phyloP scores from a whole-genome alignment of 2,329 filamentous ascomycete genomes.

The Dactylonectria estremocensis region DNA sequence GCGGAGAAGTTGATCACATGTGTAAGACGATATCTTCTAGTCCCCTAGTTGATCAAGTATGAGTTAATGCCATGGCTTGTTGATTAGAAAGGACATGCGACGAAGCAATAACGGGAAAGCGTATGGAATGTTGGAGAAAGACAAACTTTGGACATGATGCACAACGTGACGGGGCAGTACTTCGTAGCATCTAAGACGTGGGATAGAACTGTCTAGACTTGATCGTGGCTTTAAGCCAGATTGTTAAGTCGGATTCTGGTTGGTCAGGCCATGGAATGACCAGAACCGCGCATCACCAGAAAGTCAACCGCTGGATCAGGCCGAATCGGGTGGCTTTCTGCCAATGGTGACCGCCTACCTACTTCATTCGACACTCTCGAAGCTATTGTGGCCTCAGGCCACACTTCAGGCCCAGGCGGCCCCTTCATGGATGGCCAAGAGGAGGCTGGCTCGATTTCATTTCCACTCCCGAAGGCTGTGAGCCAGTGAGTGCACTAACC shows the following conservation, averaged over 20 bases:
- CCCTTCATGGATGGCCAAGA: slow-evolving; percentile 6
- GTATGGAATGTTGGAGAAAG: slow-evolving; percentile 4
- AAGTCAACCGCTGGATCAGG: neutral
- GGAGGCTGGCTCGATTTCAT: slow-evolving; percentile 21
- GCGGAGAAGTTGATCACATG: neutral
- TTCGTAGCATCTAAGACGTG: too few relatives aligned
- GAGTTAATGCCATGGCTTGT: neutral
- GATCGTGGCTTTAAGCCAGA: neutral
- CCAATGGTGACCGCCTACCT: neutral
- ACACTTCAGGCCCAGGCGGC: neutral
- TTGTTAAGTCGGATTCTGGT: neutral
- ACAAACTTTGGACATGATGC: neutral
- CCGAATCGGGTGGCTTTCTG: neutral
- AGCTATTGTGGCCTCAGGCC: neutral
- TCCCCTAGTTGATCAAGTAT: neutral
- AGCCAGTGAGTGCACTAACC: slow-evolving; percentile 21
- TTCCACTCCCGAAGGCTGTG: slow-evolving; percentile 25
- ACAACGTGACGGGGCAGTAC: neutral
- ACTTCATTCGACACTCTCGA: neutral
- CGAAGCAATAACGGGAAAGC: neutral
- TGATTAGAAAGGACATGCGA: slow-evolving; percentile 4
- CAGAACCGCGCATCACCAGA: neutral
- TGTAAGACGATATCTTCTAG: neutral
- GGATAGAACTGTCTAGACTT: neutral
- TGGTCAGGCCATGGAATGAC: neutral